phyloP scores from a whole-genome alignment of 164 flowering plant genomes.

The Vitis amurensis region DNA sequence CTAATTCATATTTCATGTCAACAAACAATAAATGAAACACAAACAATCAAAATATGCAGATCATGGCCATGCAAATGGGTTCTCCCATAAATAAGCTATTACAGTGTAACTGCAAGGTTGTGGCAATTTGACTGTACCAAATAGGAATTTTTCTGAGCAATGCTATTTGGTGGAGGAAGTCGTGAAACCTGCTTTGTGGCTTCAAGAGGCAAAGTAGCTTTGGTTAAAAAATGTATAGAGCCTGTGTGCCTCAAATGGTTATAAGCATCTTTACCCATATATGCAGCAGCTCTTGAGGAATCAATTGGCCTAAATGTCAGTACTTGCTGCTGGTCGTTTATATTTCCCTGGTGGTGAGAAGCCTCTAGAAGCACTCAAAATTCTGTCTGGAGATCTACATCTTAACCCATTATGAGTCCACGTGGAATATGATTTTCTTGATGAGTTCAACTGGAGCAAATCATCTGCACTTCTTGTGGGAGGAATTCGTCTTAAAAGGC shows the following conservation, averaged over 20 bases:
- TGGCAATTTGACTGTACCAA: background rate
- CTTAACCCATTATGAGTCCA: slow-evolving; percentile 1
- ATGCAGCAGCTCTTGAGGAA: background rate
- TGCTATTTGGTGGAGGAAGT: background rate
- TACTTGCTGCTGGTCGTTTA: background rate
- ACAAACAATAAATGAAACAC: background rate
- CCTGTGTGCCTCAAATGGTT: background rate
- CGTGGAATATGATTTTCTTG: background rate
- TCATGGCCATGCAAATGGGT: too few relatives aligned
- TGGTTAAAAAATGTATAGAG: slow-evolving; percentile 1
- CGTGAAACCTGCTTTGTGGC: background rate
- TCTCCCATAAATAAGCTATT: too few relatives aligned
- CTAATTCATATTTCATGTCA: too few relatives aligned
- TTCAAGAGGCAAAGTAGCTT: background rate
- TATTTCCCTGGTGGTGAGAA: background rate
- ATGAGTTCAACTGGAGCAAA: background rate
- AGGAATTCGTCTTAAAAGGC: background rate
- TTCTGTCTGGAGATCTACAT: background rate
- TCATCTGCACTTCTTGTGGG: slow-evolving; percentile 1
- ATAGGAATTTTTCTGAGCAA: background rate
- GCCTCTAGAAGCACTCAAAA: background rate
- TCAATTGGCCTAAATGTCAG: background rate
- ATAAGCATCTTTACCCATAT: background rate
- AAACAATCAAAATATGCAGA: background rate
- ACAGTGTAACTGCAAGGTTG: too few relatives aligned